phyloP scores from a whole-genome alignment of 2,329 filamentous ascomycete species.

The Aureobasidium mangrovei region DNA sequence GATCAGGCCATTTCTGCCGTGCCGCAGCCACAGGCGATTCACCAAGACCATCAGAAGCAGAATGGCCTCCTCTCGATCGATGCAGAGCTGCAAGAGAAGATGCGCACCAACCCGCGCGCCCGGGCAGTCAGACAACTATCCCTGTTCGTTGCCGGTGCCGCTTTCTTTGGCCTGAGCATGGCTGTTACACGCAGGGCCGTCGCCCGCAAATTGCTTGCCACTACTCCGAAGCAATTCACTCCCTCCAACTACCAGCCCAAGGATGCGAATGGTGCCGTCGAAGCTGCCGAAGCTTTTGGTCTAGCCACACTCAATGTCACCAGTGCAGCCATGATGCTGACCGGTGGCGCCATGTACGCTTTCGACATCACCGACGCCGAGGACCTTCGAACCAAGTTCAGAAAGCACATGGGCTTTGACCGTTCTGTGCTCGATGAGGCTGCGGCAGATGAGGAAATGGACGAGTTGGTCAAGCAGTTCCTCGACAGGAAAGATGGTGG shows the following conservation, averaged over 20 bases:
- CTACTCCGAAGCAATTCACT: conserved; percentile 63
- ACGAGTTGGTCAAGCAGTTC: conserved; percentile 43
- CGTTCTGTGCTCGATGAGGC: conserved; percentile 33
- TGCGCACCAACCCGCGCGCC: conserved; percentile 15
- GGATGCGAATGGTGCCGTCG: conserved; percentile 53
- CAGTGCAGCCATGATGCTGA: conserved; percentile 63
- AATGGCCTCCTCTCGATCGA: conserved; percentile 13
- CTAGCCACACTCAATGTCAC: conserved; percentile 80
- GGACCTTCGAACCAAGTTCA: conserved; percentile 51
- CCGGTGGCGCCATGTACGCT: conserved; percentile 66
- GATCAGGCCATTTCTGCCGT: not conserved
- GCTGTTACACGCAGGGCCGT: conserved; percentile 57
- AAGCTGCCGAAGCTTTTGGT: conserved; percentile 75
- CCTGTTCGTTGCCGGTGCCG: conserved; percentile 64
- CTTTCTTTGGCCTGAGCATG: conserved; percentile 65
- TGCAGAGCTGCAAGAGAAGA: conserved; percentile 11
- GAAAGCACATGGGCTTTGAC: conserved; percentile 49
- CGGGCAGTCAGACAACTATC: conserved; percentile 25
- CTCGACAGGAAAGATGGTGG: conserved; percentile 41
- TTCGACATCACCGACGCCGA: conserved; percentile 56
- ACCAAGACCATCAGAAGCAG: conserved; percentile 1
- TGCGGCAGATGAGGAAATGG: conserved; percentile 45
- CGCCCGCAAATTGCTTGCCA: conserved; percentile 50
- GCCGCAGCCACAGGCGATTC: not conserved
- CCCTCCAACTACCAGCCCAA: conserved; percentile 46